These are phyloP conservation scores for Cladosporium austrohemisphaericum DNA, from an alignment of 2,329 filamentous ascomycete genomes.

Conservation along the genomic window DNA sequence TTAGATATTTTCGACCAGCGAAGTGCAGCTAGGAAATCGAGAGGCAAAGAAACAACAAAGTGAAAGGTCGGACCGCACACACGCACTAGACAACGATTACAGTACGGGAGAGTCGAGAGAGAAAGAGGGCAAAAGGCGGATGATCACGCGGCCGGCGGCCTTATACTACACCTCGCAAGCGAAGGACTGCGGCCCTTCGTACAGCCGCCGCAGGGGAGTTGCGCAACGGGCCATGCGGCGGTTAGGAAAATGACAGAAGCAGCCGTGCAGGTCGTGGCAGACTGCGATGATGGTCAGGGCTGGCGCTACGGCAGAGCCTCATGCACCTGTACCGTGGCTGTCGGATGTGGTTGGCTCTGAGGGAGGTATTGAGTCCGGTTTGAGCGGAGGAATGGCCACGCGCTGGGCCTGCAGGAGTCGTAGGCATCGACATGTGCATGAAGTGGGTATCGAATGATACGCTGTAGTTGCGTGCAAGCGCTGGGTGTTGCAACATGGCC, in stretches of 20 bases:
- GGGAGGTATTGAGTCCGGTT: neutral
- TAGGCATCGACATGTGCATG: neutral
- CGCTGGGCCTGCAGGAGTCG: conserved; percentile 4
- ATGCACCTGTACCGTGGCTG: conserved; percentile 5
- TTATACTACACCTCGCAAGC: conserved; percentile 24
- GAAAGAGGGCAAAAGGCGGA: conserved; percentile 17
- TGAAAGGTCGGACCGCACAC: conserved; percentile 8
- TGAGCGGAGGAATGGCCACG: conserved; percentile 11
- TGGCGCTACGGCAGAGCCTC: conserved; percentile 31
- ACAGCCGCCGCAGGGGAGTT: conserved; percentile 22
- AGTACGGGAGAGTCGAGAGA: conserved; percentile 21
- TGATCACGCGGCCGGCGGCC: conserved; percentile 22
- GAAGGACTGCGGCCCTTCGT: conserved; percentile 14
- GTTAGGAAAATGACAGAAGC: conserved; percentile 24
- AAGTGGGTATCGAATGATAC: conserved; percentile 8
- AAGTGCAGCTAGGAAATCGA: conserved; percentile 28
- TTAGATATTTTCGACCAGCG: conserved; percentile 43
- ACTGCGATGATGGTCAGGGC: conserved; percentile 26
- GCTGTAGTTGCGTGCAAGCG: conserved; percentile 6
- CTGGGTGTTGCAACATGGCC: conserved; percentile 24
- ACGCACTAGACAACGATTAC: conserved; percentile 22
- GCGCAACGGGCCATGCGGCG: conserved; percentile 24
- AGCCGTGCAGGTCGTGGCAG: conserved; percentile 17
- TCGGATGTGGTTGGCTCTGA: conserved; percentile 7
- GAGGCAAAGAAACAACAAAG: conserved; percentile 24